Base-by-base conservation (phyloP, 1,284 basidiomycete genomes). In the Boletus mariae region DNA sequence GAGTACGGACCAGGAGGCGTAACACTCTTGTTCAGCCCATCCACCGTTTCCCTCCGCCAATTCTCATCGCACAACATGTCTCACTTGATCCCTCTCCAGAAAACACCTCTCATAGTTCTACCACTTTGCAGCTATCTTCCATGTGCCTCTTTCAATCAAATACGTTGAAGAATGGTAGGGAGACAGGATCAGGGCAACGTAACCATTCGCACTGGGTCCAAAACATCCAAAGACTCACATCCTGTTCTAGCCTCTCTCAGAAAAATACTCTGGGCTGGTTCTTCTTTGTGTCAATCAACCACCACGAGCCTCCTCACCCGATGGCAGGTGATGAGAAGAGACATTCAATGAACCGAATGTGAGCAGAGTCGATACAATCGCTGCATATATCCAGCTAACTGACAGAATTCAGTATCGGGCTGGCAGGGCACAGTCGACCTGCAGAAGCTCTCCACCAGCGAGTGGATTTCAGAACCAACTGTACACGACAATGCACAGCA, bases 1-100 rank as follows among this genome's bases (percentile, higher is more conserved):
- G 57, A 60, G 64, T 55, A 67, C 57, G 61, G 61, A 50, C 51
- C 56, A 66, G 61, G 53, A 68, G 66, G 66, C 61, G 56, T 66
- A 69, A 59, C 65, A 69, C 63, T 66, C 67, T 68, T 70, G 65
- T 66, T 59, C 63, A 57, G 63, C 52, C 53, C 66, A 58, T 69
- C 57, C 65, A 70, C 59, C 45, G 44, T 60, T 58, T 59, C 64
- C 59, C 57, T 67, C 61, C 54, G 31, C 57, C 48, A 41, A 55
- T 66, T 66, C 63, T 61, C 68, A 67, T 70, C 65, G 59, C 53
- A 52, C 63, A 47, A 49, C 57, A 58, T 53, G 59, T 51, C 43
- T 17, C 47, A 41, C 51, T 52, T 32, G 48, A 62, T 65, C 53
- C 53, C 38, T 31, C 50, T 35, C 42, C 54, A 55, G 45, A 63